These are phyloP conservation scores for Solanum pinnatisectum DNA, from an alignment of 257 asterid species.

Conservation along the genomic window DNA sequence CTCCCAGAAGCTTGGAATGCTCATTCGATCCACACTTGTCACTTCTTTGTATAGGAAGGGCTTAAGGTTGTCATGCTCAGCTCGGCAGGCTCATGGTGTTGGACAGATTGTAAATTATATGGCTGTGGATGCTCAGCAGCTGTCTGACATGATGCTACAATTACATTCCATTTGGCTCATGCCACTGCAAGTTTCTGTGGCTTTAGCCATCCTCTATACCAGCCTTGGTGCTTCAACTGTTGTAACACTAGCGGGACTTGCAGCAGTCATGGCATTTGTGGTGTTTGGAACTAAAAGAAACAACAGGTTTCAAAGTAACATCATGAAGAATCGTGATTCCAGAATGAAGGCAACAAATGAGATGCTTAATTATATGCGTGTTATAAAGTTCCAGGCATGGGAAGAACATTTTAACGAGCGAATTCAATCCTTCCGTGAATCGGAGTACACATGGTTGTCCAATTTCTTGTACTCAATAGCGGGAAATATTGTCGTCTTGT, in stretches of 20 bases:
- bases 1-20: constrained; percentile 84
- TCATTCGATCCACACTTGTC: constrained; percentile 64
- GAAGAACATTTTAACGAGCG: constrained; percentile 82
- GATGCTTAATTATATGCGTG: constrained; percentile 89
- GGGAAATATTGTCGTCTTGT: constrained; percentile 54
- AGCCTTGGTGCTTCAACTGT: constrained; percentile 50
- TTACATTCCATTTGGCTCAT: constrained; percentile 71
- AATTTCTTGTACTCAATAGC: constrained; percentile 59
- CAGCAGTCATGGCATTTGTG: constrained; percentile 37
- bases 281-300: constrained; percentile 40
- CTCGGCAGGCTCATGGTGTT: constrained; percentile 81
- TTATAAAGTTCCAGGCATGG: constrained; percentile 96
- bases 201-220: constrained; percentile 50
- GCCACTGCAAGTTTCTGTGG: constrained; percentile 75
- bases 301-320: constrained; percentile 55
- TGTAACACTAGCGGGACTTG: constrained; percentile 46
- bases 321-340: constrained; percentile 75
- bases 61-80: constrained; percentile 65
- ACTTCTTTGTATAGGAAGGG: constrained; percentile 83
- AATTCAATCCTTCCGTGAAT: constrained; percentile 56
- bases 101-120: constrained; percentile 94
- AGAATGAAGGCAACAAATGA: constrained; percentile 89
- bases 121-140: constrained; percentile 97
- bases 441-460: constrained; percentile 62
- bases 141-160: constrained; percentile 92